Evolutionary conservation across 352 stramenopile species (phyloP).

Genomic region (Halophytophthora batemanensis): DNA sequence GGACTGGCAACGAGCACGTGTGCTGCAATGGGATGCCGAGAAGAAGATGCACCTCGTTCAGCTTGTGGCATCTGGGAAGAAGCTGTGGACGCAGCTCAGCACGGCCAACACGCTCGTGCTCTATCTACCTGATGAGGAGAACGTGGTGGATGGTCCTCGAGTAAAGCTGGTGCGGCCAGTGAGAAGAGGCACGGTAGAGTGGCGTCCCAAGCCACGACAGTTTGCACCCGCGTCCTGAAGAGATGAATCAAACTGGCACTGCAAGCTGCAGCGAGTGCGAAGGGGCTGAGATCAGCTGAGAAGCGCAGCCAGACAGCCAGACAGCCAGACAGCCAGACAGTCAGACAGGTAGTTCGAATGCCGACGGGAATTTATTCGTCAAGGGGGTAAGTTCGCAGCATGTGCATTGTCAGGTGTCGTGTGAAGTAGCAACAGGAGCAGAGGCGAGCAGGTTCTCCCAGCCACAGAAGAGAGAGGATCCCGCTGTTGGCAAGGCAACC

Average conservation of each 20-base stretch:
- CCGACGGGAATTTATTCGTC: too few species aligned
- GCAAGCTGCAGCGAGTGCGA: too few species aligned
- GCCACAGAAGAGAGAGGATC: too few species aligned
- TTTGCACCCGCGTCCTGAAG: constrained; percentile 41
- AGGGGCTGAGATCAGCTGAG: constrained; percentile 1
- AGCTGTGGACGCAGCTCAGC: constrained; percentile 55
- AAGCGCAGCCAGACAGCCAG: constrained; percentile 5
- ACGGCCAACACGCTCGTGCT: constrained; percentile 65
- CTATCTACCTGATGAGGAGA: constrained; percentile 57
- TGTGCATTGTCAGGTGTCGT: too few species aligned
- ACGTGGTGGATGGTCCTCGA: constrained; percentile 47
- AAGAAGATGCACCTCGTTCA: constrained; percentile 73
- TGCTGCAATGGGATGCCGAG: constrained; percentile 62
- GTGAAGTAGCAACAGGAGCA: too few species aligned
- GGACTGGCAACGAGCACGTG: constrained; percentile 65
- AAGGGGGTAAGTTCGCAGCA: too few species aligned
- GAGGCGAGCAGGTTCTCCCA: too few species aligned
- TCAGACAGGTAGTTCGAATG: too few species aligned
- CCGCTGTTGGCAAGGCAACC: too few species aligned
- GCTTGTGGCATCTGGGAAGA: constrained; percentile 49
- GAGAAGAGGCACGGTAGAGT: constrained; percentile 50
- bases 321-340: too few species aligned
- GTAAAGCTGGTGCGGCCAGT: constrained; percentile 63
- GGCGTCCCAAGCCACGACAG: constrained; percentile 66
- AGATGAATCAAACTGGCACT: too few species aligned